A percentile compares a stretch with the other conserved stretches of the same genome.
Conservation (phyloP, 2,329 filamentous ascomycete genomes). For the Calonectria pteridis region DNA sequence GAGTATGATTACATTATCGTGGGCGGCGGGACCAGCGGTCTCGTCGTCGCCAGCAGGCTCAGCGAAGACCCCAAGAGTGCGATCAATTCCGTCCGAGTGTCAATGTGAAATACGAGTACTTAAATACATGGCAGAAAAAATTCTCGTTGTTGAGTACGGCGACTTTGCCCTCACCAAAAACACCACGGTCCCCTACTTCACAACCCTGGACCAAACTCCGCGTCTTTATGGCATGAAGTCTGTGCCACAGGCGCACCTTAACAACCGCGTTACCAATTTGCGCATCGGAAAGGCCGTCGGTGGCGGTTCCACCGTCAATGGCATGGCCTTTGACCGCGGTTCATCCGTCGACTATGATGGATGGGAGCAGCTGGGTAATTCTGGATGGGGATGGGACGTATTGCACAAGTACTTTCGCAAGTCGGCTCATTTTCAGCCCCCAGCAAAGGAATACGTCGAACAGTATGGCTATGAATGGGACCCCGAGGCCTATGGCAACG, state of each 20-base stretch:
- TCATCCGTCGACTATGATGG: neutral
- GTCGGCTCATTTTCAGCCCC: neutral
- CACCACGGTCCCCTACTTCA: neutral
- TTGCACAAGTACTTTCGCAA: neutral
- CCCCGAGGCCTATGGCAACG: neutral
- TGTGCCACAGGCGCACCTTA: neutral
- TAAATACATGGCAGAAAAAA: neutral
- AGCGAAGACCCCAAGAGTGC: neutral
- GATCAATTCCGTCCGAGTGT: neutral
- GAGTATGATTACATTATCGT: slow-evolving; percentile 7
- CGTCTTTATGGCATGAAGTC: neutral
- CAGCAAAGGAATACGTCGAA: neutral
- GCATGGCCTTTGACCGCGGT: neutral
- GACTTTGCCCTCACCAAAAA: neutral
- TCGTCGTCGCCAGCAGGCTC: neutral
- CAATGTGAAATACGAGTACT: neutral
- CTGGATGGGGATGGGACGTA: neutral
- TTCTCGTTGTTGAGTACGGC: neutral
- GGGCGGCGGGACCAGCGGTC: neutral
- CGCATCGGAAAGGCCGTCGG: neutral
- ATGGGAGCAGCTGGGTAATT: neutral
- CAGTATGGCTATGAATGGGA: neutral
- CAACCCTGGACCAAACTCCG: neutral
- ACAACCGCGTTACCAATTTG: neutral
- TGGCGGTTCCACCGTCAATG: neutral